Conservation (phyloP, 768 basidiomycete species). For the Amanita fuliginea region DNA sequence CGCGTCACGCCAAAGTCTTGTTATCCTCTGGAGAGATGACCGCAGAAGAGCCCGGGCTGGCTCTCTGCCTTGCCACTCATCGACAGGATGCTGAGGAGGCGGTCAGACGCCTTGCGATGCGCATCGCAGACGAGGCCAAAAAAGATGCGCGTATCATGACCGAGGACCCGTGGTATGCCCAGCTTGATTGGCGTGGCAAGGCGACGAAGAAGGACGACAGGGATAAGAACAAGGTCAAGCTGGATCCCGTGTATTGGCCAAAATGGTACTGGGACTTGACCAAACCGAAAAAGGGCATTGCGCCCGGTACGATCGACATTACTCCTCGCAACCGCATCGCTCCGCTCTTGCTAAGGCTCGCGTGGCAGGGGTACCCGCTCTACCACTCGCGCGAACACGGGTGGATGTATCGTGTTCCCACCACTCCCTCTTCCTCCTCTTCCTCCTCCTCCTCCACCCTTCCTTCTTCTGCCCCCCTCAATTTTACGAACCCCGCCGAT, state of each 20-base stretch:
- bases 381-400: constrained; percentile 81
- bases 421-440: constrained; percentile 19
- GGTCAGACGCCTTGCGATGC: neutral
- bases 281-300: constrained; percentile 54
- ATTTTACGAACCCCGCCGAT: constrained; percentile 58
- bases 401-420: constrained; percentile 80
- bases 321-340: constrained; percentile 76
- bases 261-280: constrained; percentile 95
- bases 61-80: constrained; percentile 33
- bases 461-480: constrained; percentile 26
- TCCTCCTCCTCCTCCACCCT: constrained; percentile 14
- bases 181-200: constrained; percentile 57
- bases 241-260: constrained; percentile 65
- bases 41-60: constrained; percentile 31
- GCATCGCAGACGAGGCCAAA: neutral
- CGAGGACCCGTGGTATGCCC: constrained; percentile 44
- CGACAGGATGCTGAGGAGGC: constrained; percentile 18
- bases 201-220: constrained; percentile 10
- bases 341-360: constrained; percentile 75
- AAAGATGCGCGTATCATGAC: constrained; percentile 11
- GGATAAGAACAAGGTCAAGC: constrained; percentile 16
- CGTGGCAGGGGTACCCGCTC: constrained; percentile 82
- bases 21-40: constrained; percentile 32
- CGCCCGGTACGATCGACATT: constrained; percentile 71
- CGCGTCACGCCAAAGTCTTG: constrained; percentile 33